These are phyloP conservation scores for Pleodorina starrii DNA, from an alignment of 139 green algal species.

Conservation along the genomic window DNA sequence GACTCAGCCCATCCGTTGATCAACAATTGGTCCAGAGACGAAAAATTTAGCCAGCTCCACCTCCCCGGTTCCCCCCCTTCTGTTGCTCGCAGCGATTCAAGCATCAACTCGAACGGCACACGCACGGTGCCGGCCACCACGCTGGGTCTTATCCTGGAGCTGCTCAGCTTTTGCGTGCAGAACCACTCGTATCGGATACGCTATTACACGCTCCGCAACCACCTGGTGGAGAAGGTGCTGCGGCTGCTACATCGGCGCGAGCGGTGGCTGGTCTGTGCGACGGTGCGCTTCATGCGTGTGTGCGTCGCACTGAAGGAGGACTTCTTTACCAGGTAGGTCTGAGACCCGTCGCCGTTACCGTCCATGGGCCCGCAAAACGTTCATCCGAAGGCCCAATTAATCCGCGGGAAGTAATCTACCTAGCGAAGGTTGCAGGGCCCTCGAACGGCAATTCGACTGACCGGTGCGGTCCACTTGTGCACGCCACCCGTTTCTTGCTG, in stretches of 20 bases:
- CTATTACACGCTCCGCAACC: slow-evolving; percentile 89
- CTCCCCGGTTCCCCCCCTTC: no score
- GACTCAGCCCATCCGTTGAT: no score
- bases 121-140: slow-evolving; percentile 64
- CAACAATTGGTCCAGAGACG: no score
- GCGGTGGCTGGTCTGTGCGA: slow-evolving; percentile 88
- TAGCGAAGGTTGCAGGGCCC: no score
- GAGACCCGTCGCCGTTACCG: no score
- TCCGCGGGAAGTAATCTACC: no score
- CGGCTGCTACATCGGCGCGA: slow-evolving; percentile 85
- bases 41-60: no score
- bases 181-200: slow-evolving; percentile 92
- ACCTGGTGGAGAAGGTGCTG: slow-evolving; percentile 93
- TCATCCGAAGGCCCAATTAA: no score
- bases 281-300: slow-evolving; percentile 94
- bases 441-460: no score
- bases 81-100: slow-evolving; percentile 17
- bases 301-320: slow-evolving; percentile 84
- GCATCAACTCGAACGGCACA: slow-evolving; percentile 41
- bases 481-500: no score
- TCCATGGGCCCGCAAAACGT: background rate
- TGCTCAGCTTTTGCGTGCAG: slow-evolving; percentile 97
- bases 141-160: slow-evolving; percentile 89
- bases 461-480: no score
- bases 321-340: slow-evolving; percentile 54